phyloP scores from a whole-genome alignment of 495 filamentous ascomycete species.

The Cercophora samala region DNA sequence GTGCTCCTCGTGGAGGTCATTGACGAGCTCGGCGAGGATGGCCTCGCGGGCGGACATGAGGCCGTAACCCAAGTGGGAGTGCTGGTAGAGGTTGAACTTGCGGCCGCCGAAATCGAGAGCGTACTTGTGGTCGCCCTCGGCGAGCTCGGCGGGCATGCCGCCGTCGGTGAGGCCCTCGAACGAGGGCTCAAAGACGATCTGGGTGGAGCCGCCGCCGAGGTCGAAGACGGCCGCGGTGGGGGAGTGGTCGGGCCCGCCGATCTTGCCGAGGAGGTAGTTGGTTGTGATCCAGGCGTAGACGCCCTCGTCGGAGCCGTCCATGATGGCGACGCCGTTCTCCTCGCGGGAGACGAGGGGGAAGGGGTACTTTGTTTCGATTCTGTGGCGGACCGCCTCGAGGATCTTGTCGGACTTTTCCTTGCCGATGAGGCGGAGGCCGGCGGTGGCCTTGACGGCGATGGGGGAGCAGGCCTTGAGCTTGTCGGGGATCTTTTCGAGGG shows the following conservation, averaged over 20 bases:
- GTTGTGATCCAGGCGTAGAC: conserved; percentile 99
- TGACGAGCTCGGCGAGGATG: conserved; percentile 69
- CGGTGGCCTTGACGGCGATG: conserved; percentile 93
- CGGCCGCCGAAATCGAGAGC: conserved; percentile 84
- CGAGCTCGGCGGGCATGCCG: conserved; percentile 84
- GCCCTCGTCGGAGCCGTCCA: conserved; percentile 92
- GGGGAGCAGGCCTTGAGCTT: conserved; percentile 84
- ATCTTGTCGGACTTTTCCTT: conserved; percentile 78
- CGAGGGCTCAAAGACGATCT: conserved; percentile 97
- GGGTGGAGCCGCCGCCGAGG: conserved; percentile 92
- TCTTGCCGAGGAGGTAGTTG: conserved; percentile 97
- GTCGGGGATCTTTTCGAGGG: conserved; percentile 77
- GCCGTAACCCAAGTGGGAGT: conserved; percentile 96
- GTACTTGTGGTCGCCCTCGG: conserved; percentile 95
- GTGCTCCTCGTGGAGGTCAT: conserved; percentile 56
- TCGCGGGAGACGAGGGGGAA: conserved; percentile 87
- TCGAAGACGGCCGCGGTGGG: conserved; percentile 94
- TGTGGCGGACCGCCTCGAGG: conserved; percentile 74
- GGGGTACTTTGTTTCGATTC: conserved; percentile 85
- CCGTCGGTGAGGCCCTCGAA: conserved; percentile 66
- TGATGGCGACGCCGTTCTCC: conserved; percentile 84
- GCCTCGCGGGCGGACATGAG: conserved; percentile 90
- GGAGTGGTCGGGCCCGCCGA: conserved; percentile 83
- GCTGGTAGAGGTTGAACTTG: conserved; percentile 92
- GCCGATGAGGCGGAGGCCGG: conserved; percentile 82